Evolutionary conservation across 2,329 filamentous ascomycete species (phyloP), one percentile per base, ranked within the genome.

Genomic region (Microdochium paspali): DNA sequence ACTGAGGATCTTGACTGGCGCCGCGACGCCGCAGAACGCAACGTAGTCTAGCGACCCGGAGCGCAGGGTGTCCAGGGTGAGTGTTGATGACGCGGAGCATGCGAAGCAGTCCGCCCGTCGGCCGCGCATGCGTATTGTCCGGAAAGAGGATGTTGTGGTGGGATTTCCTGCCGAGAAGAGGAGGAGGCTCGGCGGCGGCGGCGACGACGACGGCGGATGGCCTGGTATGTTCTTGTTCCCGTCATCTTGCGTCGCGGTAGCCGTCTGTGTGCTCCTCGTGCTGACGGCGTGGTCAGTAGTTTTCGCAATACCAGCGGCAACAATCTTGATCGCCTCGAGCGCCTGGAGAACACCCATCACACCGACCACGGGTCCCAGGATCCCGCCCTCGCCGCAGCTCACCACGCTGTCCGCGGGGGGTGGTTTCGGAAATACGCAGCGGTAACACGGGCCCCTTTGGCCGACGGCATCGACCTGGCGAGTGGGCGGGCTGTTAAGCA

Each of bases 331-430:
- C 0, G 88, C 82, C 66, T 97, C 90, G 1, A 95, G 71, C 0
- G 93, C 91, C 68, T 97, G 93, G 48, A 97, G 68, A 0, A 95
- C 83, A 7, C 93, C 93, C 88, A 98, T 96, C 1, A 82, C 76
- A 0, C 93, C 93, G 0, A 98, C 93, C 0, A 96, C 90, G 0
- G 93, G 90, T 0, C 93, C 93, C 1, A 98, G 59, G 9, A 98
- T 90, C 0, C 93, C 93, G 10, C 90, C 91, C 62, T 98, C 93
- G 35, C 90, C 89, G 59, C 93, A 98, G 50, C 84, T 89, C 1
- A 88, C 74, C 1, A 96, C 84, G 48, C 80, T 89, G 39, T 87
- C 86, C 0, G 87, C 79, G 0, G 91, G 90, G 0, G 93, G 90
- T 0, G 93, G 90, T 31, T 77, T 84, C 0, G 90, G 90, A 56